Conservation (phyloP, 176 grass and related monocot genomes). For the Triticum monococcum region DNA sequence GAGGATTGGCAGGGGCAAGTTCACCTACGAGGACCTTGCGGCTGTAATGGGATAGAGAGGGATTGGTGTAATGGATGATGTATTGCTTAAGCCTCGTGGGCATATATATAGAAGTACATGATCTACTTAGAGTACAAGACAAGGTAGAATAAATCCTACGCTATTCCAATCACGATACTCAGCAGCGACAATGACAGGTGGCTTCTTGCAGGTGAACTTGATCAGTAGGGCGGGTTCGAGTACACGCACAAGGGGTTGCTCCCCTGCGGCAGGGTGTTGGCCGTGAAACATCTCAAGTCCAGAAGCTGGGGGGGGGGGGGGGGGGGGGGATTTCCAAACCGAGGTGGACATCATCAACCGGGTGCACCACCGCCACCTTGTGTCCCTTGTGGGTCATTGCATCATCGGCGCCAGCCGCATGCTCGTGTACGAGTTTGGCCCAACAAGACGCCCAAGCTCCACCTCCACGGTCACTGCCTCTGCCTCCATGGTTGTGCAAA, state of each 20-base stretch:
- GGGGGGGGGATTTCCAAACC: slow-evolving; percentile 66
- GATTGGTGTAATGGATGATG: too few species aligned
- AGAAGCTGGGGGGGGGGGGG: slow-evolving; percentile 36
- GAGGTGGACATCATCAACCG: slow-evolving; percentile 63
- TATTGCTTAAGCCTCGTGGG: too few species aligned
- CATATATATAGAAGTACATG: too few species aligned
- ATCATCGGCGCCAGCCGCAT: slow-evolving; percentile 35
- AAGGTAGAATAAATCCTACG: too few species aligned
- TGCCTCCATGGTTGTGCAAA: background rate
- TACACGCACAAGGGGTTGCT: too few species aligned
- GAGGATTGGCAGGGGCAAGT: slow-evolving; percentile 2
- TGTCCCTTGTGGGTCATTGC: slow-evolving; percentile 76
- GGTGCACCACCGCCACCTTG: slow-evolving; percentile 89
- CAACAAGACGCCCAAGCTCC: slow-evolving; percentile 52
- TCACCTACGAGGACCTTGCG: slow-evolving; percentile 62
- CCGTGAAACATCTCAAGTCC: slow-evolving; percentile 73
- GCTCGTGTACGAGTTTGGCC: slow-evolving; percentile 57
- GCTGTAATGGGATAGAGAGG: too few species aligned
- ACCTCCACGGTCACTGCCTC: slow-evolving; percentile 43
- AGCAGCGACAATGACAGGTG: slow-evolving; percentile 15
- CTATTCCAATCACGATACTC: too few species aligned
- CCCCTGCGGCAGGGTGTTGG: slow-evolving; percentile 36
- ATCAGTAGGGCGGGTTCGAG: too few species aligned
- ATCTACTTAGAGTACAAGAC: too few species aligned
- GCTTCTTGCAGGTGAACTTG: background rate